Base-by-base conservation (phyloP, 768 basidiomycete species). In the Lactarius indigo region DNA sequence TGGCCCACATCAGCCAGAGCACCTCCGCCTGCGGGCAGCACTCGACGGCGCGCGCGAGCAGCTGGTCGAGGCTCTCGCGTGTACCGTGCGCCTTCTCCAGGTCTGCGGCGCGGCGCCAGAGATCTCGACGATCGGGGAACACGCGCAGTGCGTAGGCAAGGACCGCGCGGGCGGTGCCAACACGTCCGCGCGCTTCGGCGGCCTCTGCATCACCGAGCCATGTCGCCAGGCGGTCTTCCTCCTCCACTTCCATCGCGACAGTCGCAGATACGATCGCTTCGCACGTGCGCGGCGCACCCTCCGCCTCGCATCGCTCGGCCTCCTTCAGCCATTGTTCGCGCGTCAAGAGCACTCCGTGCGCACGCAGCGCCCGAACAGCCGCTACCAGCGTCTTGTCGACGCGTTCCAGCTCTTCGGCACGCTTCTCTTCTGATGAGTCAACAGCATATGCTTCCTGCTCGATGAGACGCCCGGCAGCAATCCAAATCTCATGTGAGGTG, bases 401-500 rank as follows among this genome's bases (percentile, higher is more conserved):
- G 3, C 82, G 70, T 1, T 85, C 87, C 2, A 92, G 79, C 71
- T 90, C 88, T 65, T 86, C 88, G 30, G 84, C 81, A 20, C 82
- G 81, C 63, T 85, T 79, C 41, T 84, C 84, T 0, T 78, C 76
- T 0, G 82, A 70, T 72, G 87, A 86, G 1, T 81, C 81, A 17
- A 78, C 74, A 2, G 76, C 75, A 30, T 76, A 76, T 2, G 85
- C 87, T 69, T 91, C 89, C 74, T 98, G 96, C 77, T 99, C 97
- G 35, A 96, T 82, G 15, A 98, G 78, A 41, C 95, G 85, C 15
- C 90, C 95, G 3, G 96, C 96, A 2, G 97, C 97, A 68, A 99
- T 97, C 96, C 96, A 99, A 67, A 99, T 98, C 73, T 98, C 97
- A 77, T 98, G 96, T 15, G 89, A 91, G 0, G 97, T 99, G 1